A percentile compares a stretch with the other conserved stretches of the same genome.
Conservation (phyloP, 2,329 filamentous ascomycete species). For the Talaromyces sp. region DNA sequence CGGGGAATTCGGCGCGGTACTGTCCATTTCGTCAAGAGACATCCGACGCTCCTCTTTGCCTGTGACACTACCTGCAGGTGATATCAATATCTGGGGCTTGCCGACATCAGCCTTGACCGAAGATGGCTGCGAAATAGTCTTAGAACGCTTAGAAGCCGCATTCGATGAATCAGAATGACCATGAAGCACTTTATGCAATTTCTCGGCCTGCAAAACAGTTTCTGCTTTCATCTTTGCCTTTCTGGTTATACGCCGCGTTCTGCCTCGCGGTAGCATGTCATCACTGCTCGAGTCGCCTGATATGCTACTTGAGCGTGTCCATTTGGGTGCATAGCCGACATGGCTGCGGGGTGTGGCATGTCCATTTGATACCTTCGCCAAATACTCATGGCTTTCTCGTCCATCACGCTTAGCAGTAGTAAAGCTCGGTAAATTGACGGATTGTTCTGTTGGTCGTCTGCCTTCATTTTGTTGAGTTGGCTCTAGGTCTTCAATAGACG, state of each 20-base stretch:
- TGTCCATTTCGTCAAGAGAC: conserved; percentile 42
- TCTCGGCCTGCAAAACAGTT: conserved; percentile 12
- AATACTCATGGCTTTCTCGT: conserved; percentile 54
- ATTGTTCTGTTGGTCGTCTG: conserved; percentile 18
- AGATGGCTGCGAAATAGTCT: background rate
- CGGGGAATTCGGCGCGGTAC: conserved; percentile 43
- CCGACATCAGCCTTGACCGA: conserved; percentile 47
- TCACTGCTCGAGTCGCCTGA: conserved; percentile 58
- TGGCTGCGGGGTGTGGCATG: conserved; percentile 38
- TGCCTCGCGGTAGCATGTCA: conserved; percentile 19
- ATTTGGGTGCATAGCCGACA: conserved; percentile 48
- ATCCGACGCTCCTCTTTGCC: conserved; percentile 32
- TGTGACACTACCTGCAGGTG: conserved; percentile 49
- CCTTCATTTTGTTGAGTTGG: background rate
- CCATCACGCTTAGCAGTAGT: conserved; percentile 37
- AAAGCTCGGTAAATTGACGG: conserved; percentile 39
- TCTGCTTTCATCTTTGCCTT: conserved; percentile 15
- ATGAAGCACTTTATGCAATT: conserved; percentile 4
- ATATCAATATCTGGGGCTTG: conserved; percentile 33
- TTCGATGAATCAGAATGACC: conserved; percentile 16
- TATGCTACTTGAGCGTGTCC: conserved; percentile 49
- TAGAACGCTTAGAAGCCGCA: background rate
- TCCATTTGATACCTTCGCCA: conserved; percentile 57
- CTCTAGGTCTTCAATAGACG: conserved; percentile 17
- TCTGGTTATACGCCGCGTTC: conserved; percentile 17